Evolutionary conservation across 345 rosid species (phyloP).

Genomic region (Microthlaspi erraticum): DNA sequence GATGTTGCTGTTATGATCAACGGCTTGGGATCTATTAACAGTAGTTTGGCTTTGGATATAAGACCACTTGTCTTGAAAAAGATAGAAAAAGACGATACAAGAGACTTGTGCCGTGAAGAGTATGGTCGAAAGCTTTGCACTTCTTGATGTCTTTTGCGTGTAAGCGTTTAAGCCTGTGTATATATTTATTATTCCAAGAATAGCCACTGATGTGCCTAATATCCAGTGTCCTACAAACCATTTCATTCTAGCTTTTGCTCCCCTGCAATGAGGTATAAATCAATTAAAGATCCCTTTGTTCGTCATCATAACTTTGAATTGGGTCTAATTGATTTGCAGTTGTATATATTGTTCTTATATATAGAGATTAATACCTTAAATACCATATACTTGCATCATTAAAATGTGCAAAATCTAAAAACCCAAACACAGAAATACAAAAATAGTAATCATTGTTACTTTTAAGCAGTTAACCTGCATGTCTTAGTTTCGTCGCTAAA

Average conservation of each 20-base stretch:
- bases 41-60: slow-evolving; percentile 38
- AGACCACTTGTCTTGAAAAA: slow-evolving; percentile 83
- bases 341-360: not conserved
- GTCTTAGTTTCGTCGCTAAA: not conserved
- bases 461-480: not conserved
- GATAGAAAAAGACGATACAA: slow-evolving; percentile 67
- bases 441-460: not conserved
- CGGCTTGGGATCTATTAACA: slow-evolving; percentile 3
- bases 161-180: slow-evolving; percentile 86
- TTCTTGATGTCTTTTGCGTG: slow-evolving; percentile 59
- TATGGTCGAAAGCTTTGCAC: slow-evolving; percentile 56
- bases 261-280: slow-evolving; percentile 49
- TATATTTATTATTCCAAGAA: slow-evolving; percentile 74
- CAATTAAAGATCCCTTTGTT: not conserved
- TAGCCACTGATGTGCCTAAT: slow-evolving; percentile 60
- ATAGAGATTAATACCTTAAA: too few species aligned
- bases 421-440: not conserved
- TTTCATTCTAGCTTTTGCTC: slow-evolving; percentile 59
- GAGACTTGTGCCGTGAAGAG: slow-evolving; percentile 80
- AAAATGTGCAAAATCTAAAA: not conserved
- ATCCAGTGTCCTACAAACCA: slow-evolving; percentile 91
- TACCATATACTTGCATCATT: too few species aligned
- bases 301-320: not conserved
- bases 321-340: not conserved
- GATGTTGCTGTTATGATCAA: slow-evolving; percentile 45